A percentile compares a stretch with the other conserved stretches of the same genome.
Evolutionary conservation across 176 grass and related monocot genomes (phyloP).

Genomic region (Carex kokanica): DNA sequence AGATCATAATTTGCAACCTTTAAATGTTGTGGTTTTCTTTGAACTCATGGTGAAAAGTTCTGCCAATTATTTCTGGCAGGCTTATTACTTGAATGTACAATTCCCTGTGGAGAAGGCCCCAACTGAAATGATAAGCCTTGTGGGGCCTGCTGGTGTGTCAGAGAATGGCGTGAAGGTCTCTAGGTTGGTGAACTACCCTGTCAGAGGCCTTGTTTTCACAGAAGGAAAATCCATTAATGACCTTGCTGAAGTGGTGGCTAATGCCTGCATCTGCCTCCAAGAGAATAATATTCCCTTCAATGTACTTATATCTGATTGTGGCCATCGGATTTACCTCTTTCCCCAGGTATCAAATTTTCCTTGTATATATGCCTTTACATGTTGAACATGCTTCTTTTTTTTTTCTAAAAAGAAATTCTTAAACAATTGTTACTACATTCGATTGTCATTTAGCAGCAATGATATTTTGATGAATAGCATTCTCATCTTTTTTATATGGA

Average conservation of each 20-base stretch:
- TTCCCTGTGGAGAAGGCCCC: slow-evolving; percentile 92
- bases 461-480: background rate
- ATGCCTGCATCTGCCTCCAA: slow-evolving; percentile 84
- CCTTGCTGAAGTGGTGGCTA: slow-evolving; percentile 63
- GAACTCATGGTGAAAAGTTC: background rate
- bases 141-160: slow-evolving; percentile 19
- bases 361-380: background rate
- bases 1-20: background rate
- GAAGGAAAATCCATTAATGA: slow-evolving; percentile 60
- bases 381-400: background rate
- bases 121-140: slow-evolving; percentile 58
- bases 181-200: slow-evolving; percentile 82
- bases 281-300: slow-evolving; percentile 94
- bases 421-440: background rate
- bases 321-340: slow-evolving; percentile 76
- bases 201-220: slow-evolving; percentile 82
- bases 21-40: background rate
- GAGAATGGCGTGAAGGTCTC: slow-evolving; percentile 66
- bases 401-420: background rate
- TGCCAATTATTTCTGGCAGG: slow-evolving; percentile 34
- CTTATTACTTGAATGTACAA: slow-evolving; percentile 71
- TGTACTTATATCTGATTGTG: slow-evolving; percentile 73
- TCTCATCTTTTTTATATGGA: background rate
- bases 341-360: slow-evolving; percentile 50
- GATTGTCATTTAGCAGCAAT: background rate